phyloP scores from a whole-genome alignment of 257 asterid species.

The Nemophila menziesii region DNA sequence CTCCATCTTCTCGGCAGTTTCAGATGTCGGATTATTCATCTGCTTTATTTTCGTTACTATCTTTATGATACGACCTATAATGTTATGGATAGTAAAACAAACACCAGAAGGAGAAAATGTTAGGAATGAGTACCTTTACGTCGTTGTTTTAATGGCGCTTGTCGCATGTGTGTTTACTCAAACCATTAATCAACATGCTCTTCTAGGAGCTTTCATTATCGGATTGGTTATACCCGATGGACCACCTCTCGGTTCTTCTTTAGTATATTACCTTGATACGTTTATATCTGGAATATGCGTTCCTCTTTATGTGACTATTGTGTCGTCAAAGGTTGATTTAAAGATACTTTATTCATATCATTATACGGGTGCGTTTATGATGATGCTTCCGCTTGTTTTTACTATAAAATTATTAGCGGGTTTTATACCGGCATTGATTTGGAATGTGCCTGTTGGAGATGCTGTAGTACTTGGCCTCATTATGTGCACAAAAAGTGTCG shows the following conservation, averaged over 20 bases:
- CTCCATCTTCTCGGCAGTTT: slow-evolving; percentile 11
- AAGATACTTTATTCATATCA: too few species aligned
- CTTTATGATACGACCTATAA: slow-evolving; percentile 34
- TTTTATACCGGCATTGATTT: slow-evolving; percentile 41
- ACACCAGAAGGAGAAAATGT: slow-evolving; percentile 82
- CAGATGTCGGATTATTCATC: slow-evolving; percentile 23
- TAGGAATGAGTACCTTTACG: slow-evolving; percentile 29
- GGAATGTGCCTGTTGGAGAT: slow-evolving; percentile 65
- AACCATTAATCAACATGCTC: too few species aligned
- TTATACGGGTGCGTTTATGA: too few species aligned
- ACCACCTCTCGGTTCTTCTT: slow-evolving; percentile 84
- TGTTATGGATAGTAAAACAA: slow-evolving; percentile 51
- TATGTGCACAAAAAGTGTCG: slow-evolving; percentile 67
- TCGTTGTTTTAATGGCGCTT: slow-evolving; percentile 48
- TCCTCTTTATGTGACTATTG: slow-evolving; percentile 67
- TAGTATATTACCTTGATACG: slow-evolving; percentile 66
- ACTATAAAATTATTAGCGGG: slow-evolving; percentile 27
- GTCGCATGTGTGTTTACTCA: slow-evolving; percentile 53
- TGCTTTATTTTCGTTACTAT: slow-evolving; percentile 19
- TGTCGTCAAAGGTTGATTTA: too few species aligned
- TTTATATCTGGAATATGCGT: slow-evolving; percentile 50
- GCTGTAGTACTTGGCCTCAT: slow-evolving; percentile 62
- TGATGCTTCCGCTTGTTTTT: slow-evolving; percentile 12
- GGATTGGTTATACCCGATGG: slow-evolving; percentile 80
- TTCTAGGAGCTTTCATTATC: slow-evolving; percentile 77